phyloP scores from a whole-genome alignment of 352 stramenopile species.

The Phytophthora citricola region DNA sequence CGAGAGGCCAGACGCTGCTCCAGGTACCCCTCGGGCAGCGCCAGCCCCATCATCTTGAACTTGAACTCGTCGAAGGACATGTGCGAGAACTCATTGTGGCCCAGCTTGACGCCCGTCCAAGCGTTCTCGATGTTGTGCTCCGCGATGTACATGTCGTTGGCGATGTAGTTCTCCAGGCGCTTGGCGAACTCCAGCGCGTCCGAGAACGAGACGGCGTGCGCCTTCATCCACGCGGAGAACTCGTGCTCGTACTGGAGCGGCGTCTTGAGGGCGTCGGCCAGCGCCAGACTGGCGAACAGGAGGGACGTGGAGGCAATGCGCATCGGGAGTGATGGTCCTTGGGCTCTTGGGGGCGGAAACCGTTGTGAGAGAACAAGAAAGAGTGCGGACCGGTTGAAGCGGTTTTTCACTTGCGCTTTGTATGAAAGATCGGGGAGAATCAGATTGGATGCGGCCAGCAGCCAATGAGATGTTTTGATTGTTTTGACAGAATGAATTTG shows the following conservation, averaged over 20 bases:
- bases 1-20: slow-evolving; percentile 59
- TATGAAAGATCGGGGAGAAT: slow-evolving; percentile 35
- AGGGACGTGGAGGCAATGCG: slow-evolving; percentile 22
- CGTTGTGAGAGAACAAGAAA: slow-evolving; percentile 26
- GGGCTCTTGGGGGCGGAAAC: slow-evolving; percentile 23
- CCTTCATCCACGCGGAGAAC: slow-evolving; percentile 71
- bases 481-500: slow-evolving; percentile 3
- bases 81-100: slow-evolving; percentile 81
- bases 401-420: slow-evolving; percentile 22
- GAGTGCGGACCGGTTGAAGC: slow-evolving; percentile 26
- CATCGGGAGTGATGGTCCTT: slow-evolving; percentile 26
- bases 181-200: slow-evolving; percentile 76
- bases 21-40: slow-evolving; percentile 61
- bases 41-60: slow-evolving; percentile 61
- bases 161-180: slow-evolving; percentile 81
- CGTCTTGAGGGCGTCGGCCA: slow-evolving; percentile 56
- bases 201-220: slow-evolving; percentile 57
- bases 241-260: slow-evolving; percentile 73
- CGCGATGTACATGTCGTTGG: slow-evolving; percentile 87
- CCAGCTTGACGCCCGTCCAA: slow-evolving; percentile 74
- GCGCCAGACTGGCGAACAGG: slow-evolving; percentile 38
- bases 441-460: slow-evolving; percentile 14
- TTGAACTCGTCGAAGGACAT: slow-evolving; percentile 96
- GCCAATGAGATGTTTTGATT: slow-evolving; percentile 23
- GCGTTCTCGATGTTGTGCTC: slow-evolving; percentile 85